phyloP scores from a whole-genome alignment of 2,329 filamentous ascomycete species.

The Cladosporium sp. region DNA sequence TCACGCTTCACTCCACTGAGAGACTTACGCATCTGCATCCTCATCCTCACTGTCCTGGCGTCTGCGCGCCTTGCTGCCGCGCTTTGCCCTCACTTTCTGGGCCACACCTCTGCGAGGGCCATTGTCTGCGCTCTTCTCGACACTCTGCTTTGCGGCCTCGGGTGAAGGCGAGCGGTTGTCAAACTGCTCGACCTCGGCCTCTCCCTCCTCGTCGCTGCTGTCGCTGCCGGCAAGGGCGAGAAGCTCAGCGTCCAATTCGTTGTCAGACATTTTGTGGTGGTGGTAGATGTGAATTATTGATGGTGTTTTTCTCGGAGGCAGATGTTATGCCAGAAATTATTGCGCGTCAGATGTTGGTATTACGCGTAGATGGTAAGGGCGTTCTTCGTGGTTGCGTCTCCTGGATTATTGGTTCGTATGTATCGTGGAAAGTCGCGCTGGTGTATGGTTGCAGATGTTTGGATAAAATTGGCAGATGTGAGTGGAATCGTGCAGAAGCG shows the following conservation, averaged over 20 bases:
- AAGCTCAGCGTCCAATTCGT: slow-evolving; percentile 80
- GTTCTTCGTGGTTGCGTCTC: slow-evolving; percentile 14
- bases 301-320: neutral
- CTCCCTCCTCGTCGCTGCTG: slow-evolving; percentile 53
- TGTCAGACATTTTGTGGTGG: slow-evolving; percentile 47
- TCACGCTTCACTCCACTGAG: neutral
- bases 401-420: neutral
- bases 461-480: neutral
- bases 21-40: slow-evolving; percentile 71
- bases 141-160: slow-evolving; percentile 39
- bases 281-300: neutral
- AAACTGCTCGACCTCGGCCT: slow-evolving; percentile 50
- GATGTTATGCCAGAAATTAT: neutral
- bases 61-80: slow-evolving; percentile 46
- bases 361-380: neutral
- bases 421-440: neutral
- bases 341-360: neutral
- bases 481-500: neutral
- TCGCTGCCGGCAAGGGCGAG: slow-evolving; percentile 80
- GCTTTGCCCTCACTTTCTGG: slow-evolving; percentile 48
- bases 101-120: slow-evolving; percentile 42
- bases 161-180: slow-evolving; percentile 58
- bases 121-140: slow-evolving; percentile 37
- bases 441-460: slow-evolving; percentile 1
- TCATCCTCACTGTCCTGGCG: slow-evolving; percentile 67